phyloP scores from a whole-genome alignment of 2,329 filamentous ascomycete genomes.

The Acephala macrosclerotiorum region DNA sequence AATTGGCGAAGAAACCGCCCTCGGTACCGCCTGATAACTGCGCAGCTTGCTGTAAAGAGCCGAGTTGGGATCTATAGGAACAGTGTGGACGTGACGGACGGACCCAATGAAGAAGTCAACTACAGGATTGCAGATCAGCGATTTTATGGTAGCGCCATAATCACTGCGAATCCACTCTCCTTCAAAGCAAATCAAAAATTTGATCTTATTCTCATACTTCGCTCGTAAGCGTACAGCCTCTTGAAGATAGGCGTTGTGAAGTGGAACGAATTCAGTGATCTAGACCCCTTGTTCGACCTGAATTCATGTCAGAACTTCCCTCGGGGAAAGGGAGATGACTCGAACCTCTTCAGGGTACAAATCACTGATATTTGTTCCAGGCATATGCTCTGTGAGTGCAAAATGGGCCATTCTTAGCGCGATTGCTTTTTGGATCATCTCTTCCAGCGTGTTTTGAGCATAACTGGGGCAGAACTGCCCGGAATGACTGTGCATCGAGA shows the following conservation, averaged over 20 bases:
- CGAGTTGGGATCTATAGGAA: no score
- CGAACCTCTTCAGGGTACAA: no score
- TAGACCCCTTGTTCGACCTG: no score
- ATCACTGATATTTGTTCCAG: not conserved
- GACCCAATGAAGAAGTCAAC: conserved; percentile 2
- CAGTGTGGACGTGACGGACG: no score
- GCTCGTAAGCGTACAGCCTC: no score
- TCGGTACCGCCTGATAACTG: no score
- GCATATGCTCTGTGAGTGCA: conserved; percentile 6
- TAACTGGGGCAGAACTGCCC: no score
- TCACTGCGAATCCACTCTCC: conserved; percentile 1
- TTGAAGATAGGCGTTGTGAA: no score
- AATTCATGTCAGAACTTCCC: no score
- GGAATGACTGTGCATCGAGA: no score
- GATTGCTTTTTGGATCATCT: conserved; percentile 5
- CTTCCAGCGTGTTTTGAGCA: conserved; percentile 7
- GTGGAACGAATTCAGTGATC: not conserved
- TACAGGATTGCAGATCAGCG: not conserved
- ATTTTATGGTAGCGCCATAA: not conserved
- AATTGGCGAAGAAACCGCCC: not conserved
- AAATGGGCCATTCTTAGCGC: conserved; percentile 1
- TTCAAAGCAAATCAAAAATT: conserved; percentile 4
- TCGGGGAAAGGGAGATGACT: no score
- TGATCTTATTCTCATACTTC: not conserved
- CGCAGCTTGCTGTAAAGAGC: no score